Conservation (phyloP, 495 filamentous ascomycete species). For the Xylaria cubensis region DNA sequence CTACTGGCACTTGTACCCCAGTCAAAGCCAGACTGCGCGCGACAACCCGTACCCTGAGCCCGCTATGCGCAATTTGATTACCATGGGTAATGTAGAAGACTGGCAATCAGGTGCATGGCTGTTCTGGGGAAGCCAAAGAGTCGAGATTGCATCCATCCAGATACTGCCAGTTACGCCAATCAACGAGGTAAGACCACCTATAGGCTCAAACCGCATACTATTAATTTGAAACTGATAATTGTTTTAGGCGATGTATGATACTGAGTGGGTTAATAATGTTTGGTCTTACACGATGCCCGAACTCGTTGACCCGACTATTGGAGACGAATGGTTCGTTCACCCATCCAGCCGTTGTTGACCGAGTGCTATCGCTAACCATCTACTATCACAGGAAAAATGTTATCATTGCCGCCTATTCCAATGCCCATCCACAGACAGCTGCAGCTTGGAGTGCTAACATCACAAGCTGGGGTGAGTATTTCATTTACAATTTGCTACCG, state of each 20-base stretch:
- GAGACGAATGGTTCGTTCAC: conserved; percentile 5
- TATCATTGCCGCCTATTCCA: conserved; percentile 2
- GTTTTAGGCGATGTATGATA: background rate
- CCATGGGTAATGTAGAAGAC: conserved; percentile 2
- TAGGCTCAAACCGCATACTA: background rate
- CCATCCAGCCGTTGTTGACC: background rate
- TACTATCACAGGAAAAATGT: background rate
- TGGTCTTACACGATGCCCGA: conserved; percentile 6
- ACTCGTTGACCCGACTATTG: conserved; percentile 3
- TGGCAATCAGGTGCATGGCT: conserved; percentile 4
- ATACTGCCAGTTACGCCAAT: background rate
- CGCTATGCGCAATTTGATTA: background rate
- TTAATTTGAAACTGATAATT: background rate
- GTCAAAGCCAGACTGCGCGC: conserved; percentile 1
- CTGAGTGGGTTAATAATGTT: conserved; percentile 1
- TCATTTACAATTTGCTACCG: background rate
- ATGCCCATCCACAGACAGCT: background rate
- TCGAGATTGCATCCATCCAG: conserved; percentile 1
- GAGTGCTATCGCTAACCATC: background rate
- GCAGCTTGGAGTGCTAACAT: conserved; percentile 2
- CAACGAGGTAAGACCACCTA: background rate
- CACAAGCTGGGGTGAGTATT: background rate
- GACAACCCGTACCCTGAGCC: background rate
- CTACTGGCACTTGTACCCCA: conserved; percentile 6
- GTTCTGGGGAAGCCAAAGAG: conserved; percentile 3